phyloP scores from a whole-genome alignment of 352 stramenopile genomes.

The Thalassiosira livingstoniorum region DNA sequence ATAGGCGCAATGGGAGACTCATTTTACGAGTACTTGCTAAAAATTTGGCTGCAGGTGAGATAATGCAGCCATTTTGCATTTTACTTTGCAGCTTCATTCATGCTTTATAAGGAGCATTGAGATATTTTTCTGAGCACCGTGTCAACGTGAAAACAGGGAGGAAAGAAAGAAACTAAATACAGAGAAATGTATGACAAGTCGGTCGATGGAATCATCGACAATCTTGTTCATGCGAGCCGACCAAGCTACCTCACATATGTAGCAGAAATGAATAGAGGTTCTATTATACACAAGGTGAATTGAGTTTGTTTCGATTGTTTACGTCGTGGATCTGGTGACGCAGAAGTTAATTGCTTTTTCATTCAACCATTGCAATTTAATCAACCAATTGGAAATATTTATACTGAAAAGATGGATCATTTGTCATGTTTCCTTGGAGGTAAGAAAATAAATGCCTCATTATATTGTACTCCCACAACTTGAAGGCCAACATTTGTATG shows the following conservation, averaged over 20 bases:
- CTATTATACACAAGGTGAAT: constrained; percentile 65
- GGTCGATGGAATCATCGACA: constrained; percentile 92
- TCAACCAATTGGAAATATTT: neutral
- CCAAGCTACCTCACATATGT: constrained; percentile 86
- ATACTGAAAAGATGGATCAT: constrained; percentile 92
- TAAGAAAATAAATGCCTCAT: neutral
- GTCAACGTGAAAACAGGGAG: too few species aligned
- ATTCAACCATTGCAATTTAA: too few species aligned
- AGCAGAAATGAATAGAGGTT: constrained; percentile 59
- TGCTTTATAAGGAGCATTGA: too few species aligned
- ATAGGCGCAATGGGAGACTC: constrained; percentile 95
- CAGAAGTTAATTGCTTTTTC: too few species aligned
- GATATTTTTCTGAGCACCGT: too few species aligned
- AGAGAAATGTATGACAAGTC: constrained; percentile 93
- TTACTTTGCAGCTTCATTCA: too few species aligned
- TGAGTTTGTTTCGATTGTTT: too few species aligned
- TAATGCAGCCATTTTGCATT: neutral
- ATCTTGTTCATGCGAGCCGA: constrained; percentile 87
- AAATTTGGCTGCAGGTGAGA: constrained; percentile 92
- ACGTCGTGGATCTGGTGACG: too few species aligned
- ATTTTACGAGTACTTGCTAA: constrained; percentile 99
- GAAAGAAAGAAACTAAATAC: constrained; percentile 85
- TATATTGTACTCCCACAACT: too few species aligned
- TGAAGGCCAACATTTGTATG: neutral
- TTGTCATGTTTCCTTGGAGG: constrained; percentile 95